Conservation (phyloP, 768 basidiomycete genomes). For the Tricholoma flavovirens region DNA sequence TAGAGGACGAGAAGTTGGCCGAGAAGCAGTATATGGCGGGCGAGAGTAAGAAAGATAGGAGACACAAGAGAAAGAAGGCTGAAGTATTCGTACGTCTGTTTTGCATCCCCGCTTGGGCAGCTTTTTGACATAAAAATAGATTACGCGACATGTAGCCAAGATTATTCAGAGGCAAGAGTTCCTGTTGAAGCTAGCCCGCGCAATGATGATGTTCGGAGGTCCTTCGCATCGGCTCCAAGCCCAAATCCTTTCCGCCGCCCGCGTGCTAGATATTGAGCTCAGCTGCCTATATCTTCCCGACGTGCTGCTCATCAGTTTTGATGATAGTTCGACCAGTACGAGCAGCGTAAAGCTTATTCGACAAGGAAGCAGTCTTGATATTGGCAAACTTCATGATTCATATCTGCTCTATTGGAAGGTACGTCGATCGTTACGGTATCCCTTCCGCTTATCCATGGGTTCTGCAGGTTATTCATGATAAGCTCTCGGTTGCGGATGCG, state of each 20-base stretch:
- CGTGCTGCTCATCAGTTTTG: slow-evolving; percentile 77
- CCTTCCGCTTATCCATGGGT: neutral
- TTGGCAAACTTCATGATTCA: slow-evolving; percentile 69
- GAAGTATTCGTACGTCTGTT: slow-evolving; percentile 57
- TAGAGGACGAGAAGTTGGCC: slow-evolving; percentile 17
- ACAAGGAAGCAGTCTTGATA: slow-evolving; percentile 64
- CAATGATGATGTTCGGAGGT: slow-evolving; percentile 88
- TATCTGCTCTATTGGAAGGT: slow-evolving; percentile 74
- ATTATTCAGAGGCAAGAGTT: slow-evolving; percentile 81
- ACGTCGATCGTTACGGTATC: slow-evolving; percentile 9
- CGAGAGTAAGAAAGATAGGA: slow-evolving; percentile 36
- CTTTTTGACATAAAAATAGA: slow-evolving; percentile 34
- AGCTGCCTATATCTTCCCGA: slow-evolving; percentile 75
- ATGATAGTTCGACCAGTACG: slow-evolving; percentile 74
- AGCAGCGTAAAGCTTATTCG: slow-evolving; percentile 77
- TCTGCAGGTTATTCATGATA: slow-evolving; percentile 71
- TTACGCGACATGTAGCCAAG: slow-evolving; percentile 78
- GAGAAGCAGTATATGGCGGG: slow-evolving; percentile 12
- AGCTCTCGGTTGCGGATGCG: slow-evolving; percentile 69
- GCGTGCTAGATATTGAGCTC: slow-evolving; percentile 64
- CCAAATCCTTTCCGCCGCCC: slow-evolving; percentile 74
- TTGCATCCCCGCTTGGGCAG: neutral
- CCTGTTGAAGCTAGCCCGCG: slow-evolving; percentile 74
- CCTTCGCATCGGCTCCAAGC: slow-evolving; percentile 81
- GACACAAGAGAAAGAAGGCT: slow-evolving; percentile 59